phyloP scores from a whole-genome alignment of 2,329 filamentous ascomycete species.

The Xylaria sp. region DNA sequence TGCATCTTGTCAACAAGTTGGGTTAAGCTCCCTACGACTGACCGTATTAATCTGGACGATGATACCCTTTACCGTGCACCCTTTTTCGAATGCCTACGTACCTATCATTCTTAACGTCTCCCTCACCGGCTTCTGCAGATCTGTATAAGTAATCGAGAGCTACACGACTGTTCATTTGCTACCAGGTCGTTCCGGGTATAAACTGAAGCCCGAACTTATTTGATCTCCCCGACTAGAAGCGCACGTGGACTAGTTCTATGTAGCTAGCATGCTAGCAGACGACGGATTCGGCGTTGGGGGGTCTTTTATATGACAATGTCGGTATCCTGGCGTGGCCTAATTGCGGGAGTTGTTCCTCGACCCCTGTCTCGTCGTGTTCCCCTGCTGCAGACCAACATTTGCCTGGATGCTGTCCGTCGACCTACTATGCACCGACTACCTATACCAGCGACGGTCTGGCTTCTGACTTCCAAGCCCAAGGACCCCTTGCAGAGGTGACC shows the following conservation, averaged over 20 bases:
- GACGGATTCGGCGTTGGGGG: neutral
- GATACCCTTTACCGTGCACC: neutral
- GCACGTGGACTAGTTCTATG: neutral
- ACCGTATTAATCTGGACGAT: neutral
- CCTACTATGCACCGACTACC: neutral
- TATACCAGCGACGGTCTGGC: neutral
- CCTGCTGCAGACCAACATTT: slow-evolving; percentile 9
- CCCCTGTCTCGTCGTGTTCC: slow-evolving; percentile 13
- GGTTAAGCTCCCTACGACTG: slow-evolving; percentile 5
- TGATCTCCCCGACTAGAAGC: neutral
- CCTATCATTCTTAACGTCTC: neutral
- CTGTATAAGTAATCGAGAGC: neutral
- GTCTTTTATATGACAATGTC: slow-evolving; percentile 4
- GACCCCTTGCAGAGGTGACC: slow-evolving; percentile 10
- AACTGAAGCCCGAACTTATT: neutral
- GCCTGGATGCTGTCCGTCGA: slow-evolving; percentile 4
- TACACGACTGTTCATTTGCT: neutral
- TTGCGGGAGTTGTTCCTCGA: slow-evolving; percentile 7
- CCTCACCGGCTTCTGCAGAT: slow-evolving; percentile 9
- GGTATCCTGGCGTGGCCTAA: neutral
- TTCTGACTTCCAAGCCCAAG: neutral
- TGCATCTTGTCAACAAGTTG: neutral
- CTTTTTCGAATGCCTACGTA: too few relatives aligned
- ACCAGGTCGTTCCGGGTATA: neutral
- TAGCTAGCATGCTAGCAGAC: neutral